A percentile compares a stretch with the other conserved stretches of the same genome.
These are phyloP conservation scores for Phytophthora hybrid DNA, from an alignment of 352 stramenopile genomes.

Conservation along the genomic window DNA sequence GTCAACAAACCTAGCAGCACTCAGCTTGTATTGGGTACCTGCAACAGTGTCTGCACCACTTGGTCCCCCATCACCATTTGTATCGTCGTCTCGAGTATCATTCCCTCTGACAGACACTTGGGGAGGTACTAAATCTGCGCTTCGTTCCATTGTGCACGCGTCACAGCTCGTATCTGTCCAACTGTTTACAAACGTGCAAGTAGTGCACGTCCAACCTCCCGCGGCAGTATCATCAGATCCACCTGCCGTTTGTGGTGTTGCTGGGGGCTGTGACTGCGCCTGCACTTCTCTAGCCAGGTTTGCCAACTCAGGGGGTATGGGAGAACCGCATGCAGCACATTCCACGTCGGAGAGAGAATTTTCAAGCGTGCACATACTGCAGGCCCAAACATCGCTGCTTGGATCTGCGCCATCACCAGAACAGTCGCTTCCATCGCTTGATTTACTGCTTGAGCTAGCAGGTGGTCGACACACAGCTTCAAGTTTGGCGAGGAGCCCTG, in stretches of 20 bases:
- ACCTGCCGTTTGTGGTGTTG: conserved; percentile 4
- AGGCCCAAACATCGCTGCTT: conserved; percentile 62
- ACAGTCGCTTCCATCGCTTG: conserved; percentile 20
- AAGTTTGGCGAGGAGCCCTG: conserved; percentile 48
- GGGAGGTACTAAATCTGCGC: conserved; percentile 45
- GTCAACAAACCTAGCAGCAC: conserved; percentile 46
- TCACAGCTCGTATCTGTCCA: conserved; percentile 59
- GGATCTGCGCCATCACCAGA: conserved; percentile 21
- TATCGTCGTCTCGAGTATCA: conserved; percentile 14
- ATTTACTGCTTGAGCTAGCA: conserved; percentile 22
- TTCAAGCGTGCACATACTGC: conserved; percentile 74
- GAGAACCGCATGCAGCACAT: conserved; percentile 71
- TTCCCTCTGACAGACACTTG: conserved; percentile 9
- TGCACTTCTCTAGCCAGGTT: conserved; percentile 38
- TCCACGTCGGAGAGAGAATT: conserved; percentile 65
- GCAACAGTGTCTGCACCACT: conserved; percentile 6
- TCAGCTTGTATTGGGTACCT: conserved; percentile 30
- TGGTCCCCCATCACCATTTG: conserved; percentile 2
- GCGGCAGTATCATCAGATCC: conserved; percentile 5
- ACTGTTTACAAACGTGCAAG: conserved; percentile 76
- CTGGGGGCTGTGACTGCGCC: conserved; percentile 21
- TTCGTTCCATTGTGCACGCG: conserved; percentile 65
- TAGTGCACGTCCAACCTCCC: conserved; percentile 62
- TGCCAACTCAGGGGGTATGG: conserved; percentile 59
- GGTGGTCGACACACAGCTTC: conserved; percentile 31